Base-by-base conservation (phyloP, 768 basidiomycete species). In the Cyclocybe aegerita region DNA sequence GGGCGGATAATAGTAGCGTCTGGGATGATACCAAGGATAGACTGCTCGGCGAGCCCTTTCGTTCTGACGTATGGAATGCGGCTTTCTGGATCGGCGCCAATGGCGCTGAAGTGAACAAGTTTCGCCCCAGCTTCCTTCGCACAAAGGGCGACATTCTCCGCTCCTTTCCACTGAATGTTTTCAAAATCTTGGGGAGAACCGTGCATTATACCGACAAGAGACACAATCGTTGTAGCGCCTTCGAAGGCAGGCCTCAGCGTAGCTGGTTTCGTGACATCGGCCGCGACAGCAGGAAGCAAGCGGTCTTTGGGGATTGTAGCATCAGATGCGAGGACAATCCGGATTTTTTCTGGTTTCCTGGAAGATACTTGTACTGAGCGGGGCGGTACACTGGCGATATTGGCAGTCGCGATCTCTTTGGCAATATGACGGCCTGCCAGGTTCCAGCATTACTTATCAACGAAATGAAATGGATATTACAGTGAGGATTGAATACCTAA, bases 81-180 rank as follows among this genome's bases (percentile, higher is more conserved):
- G 51, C 85, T 87, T 9, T 69, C 55, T 1, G 70, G 57, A 60
- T 88, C 74, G n/a, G 86, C 85, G n/a, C 86, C 86, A 59, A 90
- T 86, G 16, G 88, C 85, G 54, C 84, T 86, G 58, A 91, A 66
- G 56, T 87, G 85, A 16, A 86, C 72, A 12, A 86, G 67, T 56
- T 78, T 82, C 5, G 84, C 83, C 9, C 81, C 81, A 29, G 63
- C 72, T 5, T 71, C 63, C 50, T 71, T 75, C 0, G 83, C 80
- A 2, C 75, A 75, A 34, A 61, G 58, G 0, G 86, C 85, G 7
- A 90, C 80, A 56, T 87, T 85, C 56, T 81, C 77, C 12, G 82
- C 84, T 4, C 88, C 88, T 56, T 71, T 73, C 72, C 77, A 76
- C 56, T 90, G 87, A 11, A 86, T 73, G 8, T 69, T 69, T 44